A percentile compares a stretch with the other conserved stretches of the same genome.
phyloP scores from a whole-genome alignment of 345 rosid species.

The Crucihimalaya himalaica region DNA sequence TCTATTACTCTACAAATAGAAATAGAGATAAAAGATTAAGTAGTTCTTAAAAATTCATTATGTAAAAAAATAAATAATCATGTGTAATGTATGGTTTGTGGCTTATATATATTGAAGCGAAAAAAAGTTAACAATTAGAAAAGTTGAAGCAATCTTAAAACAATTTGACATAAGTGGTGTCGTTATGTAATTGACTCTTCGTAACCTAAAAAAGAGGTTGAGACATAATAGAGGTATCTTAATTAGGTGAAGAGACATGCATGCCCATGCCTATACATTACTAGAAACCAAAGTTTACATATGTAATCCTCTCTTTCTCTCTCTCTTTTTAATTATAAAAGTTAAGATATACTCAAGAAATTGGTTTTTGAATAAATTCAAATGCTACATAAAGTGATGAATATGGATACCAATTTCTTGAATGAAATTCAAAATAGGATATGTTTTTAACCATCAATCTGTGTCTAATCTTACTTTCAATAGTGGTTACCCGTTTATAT shows the following conservation, averaged over 20 bases:
- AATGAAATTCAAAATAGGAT: no score
- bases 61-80: neutral
- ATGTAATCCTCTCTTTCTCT: conserved; percentile 14
- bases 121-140: conserved; percentile 6
- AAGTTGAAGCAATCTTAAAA: conserved; percentile 12
- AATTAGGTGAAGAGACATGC: conserved; percentile 40
- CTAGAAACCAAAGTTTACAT: conserved; percentile 31
- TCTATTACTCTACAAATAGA: neutral
- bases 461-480: neutral
- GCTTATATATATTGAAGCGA: neutral
- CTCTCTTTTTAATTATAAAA: neutral
- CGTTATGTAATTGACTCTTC: conserved; percentile 28
- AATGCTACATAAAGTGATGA: neutral
- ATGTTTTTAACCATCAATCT: neutral
- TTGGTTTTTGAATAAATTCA: neutral
- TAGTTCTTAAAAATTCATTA: neutral
- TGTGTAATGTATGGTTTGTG: neutral
- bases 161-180: conserved; percentile 29
- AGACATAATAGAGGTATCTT: conserved; percentile 29
- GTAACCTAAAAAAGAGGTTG: conserved; percentile 35
- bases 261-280: conserved; percentile 33
- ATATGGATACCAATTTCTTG: neutral
- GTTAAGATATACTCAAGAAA: neutral
- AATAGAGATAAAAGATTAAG: neutral
- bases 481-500: neutral